These are phyloP conservation scores for Backusella tuberculispora DNA, from an alignment of 192 early-diverging fungal genomes.

Conservation along the genomic window DNA sequence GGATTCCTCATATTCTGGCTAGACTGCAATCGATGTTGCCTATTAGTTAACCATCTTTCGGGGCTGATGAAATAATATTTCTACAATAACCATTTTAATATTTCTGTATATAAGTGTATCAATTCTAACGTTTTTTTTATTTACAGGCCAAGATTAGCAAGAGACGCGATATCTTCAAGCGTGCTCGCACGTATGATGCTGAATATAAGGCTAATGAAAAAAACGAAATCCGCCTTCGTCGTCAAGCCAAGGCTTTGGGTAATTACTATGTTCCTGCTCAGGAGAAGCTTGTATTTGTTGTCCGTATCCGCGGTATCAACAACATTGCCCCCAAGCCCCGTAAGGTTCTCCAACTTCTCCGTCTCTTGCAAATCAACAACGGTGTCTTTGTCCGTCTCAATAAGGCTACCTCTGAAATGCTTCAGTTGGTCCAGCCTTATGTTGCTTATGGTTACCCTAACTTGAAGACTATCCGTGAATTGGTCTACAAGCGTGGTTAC, in stretches of 20 bases:
- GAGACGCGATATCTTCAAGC: constrained; percentile 98
- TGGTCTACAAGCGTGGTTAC: constrained; percentile 99
- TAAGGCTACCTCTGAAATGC: constrained; percentile 97
- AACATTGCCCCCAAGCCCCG: constrained; percentile 98
- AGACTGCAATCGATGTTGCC: constrained; percentile 9
- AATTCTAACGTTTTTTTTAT: background rate
- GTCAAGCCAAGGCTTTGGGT: constrained; percentile 89
- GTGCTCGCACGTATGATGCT: constrained; percentile 97
- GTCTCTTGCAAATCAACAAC: constrained; percentile 99
- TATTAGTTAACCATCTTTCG: constrained; percentile 18
- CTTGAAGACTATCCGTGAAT: constrained; percentile 97
- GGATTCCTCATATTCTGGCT: constrained; percentile 10
- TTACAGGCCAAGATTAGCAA: constrained; percentile 59
- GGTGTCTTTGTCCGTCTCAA: constrained; percentile 95
- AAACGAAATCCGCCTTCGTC: constrained; percentile 88
- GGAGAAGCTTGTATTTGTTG: constrained; percentile 96
- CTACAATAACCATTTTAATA: background rate
- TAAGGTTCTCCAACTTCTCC: constrained; percentile 98
- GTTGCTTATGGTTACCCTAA: constrained; percentile 95
- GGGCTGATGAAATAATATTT: constrained; percentile 2
- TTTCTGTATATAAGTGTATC: background rate
- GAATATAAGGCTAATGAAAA: constrained; percentile 93
- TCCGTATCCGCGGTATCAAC: constrained; percentile 99
- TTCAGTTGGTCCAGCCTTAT: constrained; percentile 96
- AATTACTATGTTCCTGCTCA: constrained; percentile 96